Evolutionary conservation across 176 grass and related monocot genomes (phyloP).

Genomic region (Secale cereale): DNA sequence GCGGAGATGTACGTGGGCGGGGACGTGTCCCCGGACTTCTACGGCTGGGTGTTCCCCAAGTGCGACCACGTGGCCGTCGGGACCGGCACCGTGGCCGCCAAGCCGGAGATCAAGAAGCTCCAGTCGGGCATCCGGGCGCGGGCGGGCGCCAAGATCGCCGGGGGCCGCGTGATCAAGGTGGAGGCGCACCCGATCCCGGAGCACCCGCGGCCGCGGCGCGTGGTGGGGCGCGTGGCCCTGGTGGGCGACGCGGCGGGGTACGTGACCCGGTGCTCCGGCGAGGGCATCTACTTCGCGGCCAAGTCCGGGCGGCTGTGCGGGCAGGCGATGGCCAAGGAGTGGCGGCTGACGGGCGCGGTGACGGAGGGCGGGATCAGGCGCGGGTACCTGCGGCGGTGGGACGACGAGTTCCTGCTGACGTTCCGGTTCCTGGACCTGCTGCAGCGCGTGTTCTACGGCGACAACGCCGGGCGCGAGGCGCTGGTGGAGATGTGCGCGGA

Average conservation of each 20-base stretch:
- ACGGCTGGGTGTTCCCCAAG: constrained; percentile 96
- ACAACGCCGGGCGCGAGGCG: constrained; percentile 76
- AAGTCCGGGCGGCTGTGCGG: constrained; percentile 89
- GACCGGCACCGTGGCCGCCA: constrained; percentile 66
- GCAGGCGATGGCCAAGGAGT: constrained; percentile 67
- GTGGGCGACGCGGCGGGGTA: constrained; percentile 93
- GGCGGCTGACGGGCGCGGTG: constrained; percentile 58
- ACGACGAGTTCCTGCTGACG: constrained; percentile 68
- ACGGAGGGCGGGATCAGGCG: constrained; percentile 63
- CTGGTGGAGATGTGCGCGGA: constrained; percentile 88
- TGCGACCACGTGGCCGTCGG: constrained; percentile 97
- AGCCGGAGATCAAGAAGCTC: constrained; percentile 67
- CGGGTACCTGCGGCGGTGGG: constrained; percentile 82
- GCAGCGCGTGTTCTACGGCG: constrained; percentile 78
- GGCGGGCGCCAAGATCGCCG: constrained; percentile 61
- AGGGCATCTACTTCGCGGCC: constrained; percentile 98
- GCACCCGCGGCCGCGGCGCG: constrained; percentile 82
- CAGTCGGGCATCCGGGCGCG: constrained; percentile 63
- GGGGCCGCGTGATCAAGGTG: constrained; percentile 64
- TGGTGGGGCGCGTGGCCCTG: constrained; percentile 72
- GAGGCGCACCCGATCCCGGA: constrained; percentile 94
- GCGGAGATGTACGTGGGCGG: constrained; percentile 95
- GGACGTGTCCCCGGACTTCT: constrained; percentile 94
- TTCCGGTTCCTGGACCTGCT: constrained; percentile 87
- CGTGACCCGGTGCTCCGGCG: constrained; percentile 82